A percentile compares a stretch with the other conserved stretches of the same genome.
Conservation (phyloP, 768 basidiomycete genomes). For the Suillus luteus region DNA sequence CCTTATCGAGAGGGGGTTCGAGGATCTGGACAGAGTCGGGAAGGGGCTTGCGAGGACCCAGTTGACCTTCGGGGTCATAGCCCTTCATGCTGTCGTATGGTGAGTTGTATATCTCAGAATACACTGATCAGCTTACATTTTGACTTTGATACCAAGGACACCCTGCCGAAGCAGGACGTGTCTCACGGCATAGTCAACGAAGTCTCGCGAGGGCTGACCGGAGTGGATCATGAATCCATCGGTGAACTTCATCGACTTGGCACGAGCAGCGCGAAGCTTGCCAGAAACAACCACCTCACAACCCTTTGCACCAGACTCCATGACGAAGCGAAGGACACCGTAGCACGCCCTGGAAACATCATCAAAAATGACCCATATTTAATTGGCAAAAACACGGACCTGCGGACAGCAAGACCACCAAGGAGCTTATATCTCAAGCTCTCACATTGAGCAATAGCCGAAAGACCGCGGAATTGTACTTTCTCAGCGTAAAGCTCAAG, state of each 20-base stretch:
- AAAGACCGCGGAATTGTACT: constrained; percentile 96
- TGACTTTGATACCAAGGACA: constrained; percentile 99
- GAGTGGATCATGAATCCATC: constrained; percentile 99
- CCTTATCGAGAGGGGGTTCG: constrained; percentile 90
- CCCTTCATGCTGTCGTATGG: constrained; percentile 82
- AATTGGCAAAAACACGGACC: constrained; percentile 40
- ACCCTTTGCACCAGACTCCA: constrained; percentile 99
- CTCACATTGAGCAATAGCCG: constrained; percentile 98
- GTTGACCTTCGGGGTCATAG: constrained; percentile 87
- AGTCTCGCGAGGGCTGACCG: constrained; percentile 95
- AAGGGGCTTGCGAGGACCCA: constrained; percentile 89
- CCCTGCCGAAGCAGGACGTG: constrained; percentile 98
- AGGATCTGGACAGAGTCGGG: constrained; percentile 92
- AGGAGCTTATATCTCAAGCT: constrained; percentile 98
- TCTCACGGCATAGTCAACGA: constrained; percentile 95
- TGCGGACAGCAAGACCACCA: constrained; percentile 97
- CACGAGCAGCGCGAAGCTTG: constrained; percentile 99
- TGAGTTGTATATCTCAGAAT: constrained; percentile 16
- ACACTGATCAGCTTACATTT: constrained; percentile 67
- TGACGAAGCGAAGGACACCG: constrained; percentile 99
- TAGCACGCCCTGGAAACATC: constrained; percentile 77
- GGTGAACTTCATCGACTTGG: constrained; percentile 99
- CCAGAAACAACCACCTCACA: constrained; percentile 99
- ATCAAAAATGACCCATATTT: constrained; percentile 8
- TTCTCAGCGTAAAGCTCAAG: constrained; percentile 99